These are phyloP conservation scores for Cutaneotrichosporon mucoides DNA, from an alignment of 1,284 basidiomycete genomes.

Conservation along the genomic window DNA sequence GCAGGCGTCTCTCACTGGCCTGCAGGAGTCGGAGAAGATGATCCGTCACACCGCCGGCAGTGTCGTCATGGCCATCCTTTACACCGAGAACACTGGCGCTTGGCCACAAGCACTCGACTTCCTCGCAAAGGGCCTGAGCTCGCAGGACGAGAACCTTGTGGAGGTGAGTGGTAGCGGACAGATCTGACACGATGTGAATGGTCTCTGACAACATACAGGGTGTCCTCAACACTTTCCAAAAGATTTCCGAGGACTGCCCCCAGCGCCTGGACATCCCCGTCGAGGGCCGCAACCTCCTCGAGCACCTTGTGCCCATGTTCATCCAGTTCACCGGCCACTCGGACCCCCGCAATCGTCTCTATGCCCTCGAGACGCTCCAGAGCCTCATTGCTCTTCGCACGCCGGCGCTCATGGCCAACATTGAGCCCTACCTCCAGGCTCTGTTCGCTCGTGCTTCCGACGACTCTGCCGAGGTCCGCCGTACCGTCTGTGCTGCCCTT, in stretches of 20 bases:
- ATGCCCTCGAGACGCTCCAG: slow-evolving; percentile 89
- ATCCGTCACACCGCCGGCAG: slow-evolving; percentile 87
- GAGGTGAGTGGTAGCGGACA: slow-evolving; percentile 61
- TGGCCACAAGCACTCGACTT: slow-evolving; percentile 89
- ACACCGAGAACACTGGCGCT: slow-evolving; percentile 75
- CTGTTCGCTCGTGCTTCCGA: slow-evolving; percentile 94
- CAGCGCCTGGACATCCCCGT: slow-evolving; percentile 91
- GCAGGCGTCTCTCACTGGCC: slow-evolving; percentile 70
- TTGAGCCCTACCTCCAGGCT: slow-evolving; percentile 87
- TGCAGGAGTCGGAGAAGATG: slow-evolving; percentile 73
- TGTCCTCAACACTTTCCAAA: slow-evolving; percentile 89
- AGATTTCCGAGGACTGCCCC: slow-evolving; percentile 95
- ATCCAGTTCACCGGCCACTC: slow-evolving; percentile 73
- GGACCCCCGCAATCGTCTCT: slow-evolving; percentile 73
- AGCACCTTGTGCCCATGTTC: slow-evolving; percentile 95
- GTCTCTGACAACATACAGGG: slow-evolving; percentile 56
- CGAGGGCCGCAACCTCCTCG: slow-evolving; percentile 72
- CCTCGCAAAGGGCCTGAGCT: slow-evolving; percentile 72
- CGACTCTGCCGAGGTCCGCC: slow-evolving; percentile 84
- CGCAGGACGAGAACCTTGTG: slow-evolving; percentile 66
- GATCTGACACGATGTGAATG: neutral
- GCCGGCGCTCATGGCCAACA: slow-evolving; percentile 79
- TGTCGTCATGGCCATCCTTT: slow-evolving; percentile 81
- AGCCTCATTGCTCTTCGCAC: slow-evolving; percentile 83
- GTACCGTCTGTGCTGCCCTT: slow-evolving; percentile 93